Percentiles rank a stretch among this genome's conserved stretches.
phyloP scores from a whole-genome alignment of 768 basidiomycete species.

The Trametes punicea region DNA sequence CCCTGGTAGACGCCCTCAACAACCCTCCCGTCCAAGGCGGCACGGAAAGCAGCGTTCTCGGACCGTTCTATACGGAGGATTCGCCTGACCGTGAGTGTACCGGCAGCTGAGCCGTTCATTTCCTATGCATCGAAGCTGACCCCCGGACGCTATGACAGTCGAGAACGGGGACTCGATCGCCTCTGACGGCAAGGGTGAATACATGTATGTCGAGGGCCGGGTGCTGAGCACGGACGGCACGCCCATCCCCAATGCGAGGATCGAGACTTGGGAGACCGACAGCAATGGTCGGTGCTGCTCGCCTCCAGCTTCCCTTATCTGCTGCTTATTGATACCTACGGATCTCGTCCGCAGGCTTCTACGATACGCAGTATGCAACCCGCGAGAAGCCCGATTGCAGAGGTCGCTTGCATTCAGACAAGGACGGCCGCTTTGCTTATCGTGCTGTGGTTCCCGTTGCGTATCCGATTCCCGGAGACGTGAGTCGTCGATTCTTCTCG shows the following conservation, averaged over 20 bases:
- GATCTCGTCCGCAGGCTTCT: conserved; percentile 25
- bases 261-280: conserved; percentile 88
- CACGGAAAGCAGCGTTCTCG: conserved; percentile 75
- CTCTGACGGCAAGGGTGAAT: conserved; percentile 83
- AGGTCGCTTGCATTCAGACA: conserved; percentile 55
- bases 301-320: not conserved
- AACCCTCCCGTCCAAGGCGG: conserved; percentile 58
- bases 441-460: conserved; percentile 68
- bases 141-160: conserved; percentile 39
- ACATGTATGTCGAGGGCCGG: conserved; percentile 76
- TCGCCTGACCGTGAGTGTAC: conserved; percentile 57
- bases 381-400: conserved; percentile 67
- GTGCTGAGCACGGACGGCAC: conserved; percentile 56
- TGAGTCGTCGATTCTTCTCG: conserved; percentile 25
- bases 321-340: conserved; percentile 12
- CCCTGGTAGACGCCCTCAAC: conserved; percentile 73
- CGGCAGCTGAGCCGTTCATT: not conserved
- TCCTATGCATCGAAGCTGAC: conserved; percentile 7
- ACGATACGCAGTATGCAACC: conserved; percentile 51
- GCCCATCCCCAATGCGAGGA: conserved; percentile 61
- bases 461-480: conserved; percentile 77
- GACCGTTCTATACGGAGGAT: conserved; percentile 81
- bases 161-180: conserved; percentile 72
- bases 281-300: conserved; percentile 41
- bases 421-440: conserved; percentile 66